phyloP scores from a whole-genome alignment of 2,329 filamentous ascomycete species.

The Phialophora tarda region DNA sequence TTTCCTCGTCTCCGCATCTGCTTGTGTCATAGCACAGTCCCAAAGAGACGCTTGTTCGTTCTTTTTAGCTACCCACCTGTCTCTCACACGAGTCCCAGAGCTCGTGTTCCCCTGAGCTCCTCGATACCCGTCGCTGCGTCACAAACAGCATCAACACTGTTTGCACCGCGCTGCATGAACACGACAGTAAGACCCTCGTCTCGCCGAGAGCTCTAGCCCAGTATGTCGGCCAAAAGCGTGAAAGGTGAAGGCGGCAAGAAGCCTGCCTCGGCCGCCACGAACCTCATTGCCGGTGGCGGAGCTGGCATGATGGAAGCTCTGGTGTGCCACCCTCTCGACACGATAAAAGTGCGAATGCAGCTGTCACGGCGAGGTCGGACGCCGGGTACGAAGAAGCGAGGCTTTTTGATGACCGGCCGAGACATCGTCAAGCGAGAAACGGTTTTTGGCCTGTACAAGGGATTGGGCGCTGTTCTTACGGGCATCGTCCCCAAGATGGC shows the following conservation, averaged over 20 bases:
- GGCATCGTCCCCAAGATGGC: slow-evolving; percentile 99
- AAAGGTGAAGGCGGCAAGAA: slow-evolving; percentile 69
- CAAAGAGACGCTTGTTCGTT: background rate
- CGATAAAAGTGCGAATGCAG: slow-evolving; percentile 99
- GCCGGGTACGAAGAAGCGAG: slow-evolving; percentile 80
- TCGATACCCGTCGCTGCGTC: background rate
- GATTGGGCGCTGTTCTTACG: slow-evolving; percentile 92
- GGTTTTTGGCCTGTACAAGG: slow-evolving; percentile 92
- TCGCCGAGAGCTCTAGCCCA: slow-evolving; percentile 28
- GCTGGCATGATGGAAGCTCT: slow-evolving; percentile 99
- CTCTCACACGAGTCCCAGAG: slow-evolving; percentile 2
- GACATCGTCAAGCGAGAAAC: slow-evolving; percentile 92
- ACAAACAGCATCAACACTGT: background rate
- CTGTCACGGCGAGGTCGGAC: slow-evolving; percentile 82
- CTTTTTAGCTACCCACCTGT: background rate
- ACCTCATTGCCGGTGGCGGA: slow-evolving; percentile 95
- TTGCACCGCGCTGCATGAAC: slow-evolving; percentile 1
- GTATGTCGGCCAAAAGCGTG: slow-evolving; percentile 66
- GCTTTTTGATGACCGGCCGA: slow-evolving; percentile 82
- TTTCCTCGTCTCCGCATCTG: slow-evolving; percentile 30
- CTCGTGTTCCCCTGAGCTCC: background rate
- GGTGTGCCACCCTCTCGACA: slow-evolving; percentile 92
- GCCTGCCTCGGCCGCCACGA: slow-evolving; percentile 83
- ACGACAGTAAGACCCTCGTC: background rate
- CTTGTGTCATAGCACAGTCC: slow-evolving; percentile 5